Percentiles rank a stretch among this genome's conserved stretches.
phyloP scores from a whole-genome alignment of 805 yeast species.

The Torulaspora quercuum region DNA sequence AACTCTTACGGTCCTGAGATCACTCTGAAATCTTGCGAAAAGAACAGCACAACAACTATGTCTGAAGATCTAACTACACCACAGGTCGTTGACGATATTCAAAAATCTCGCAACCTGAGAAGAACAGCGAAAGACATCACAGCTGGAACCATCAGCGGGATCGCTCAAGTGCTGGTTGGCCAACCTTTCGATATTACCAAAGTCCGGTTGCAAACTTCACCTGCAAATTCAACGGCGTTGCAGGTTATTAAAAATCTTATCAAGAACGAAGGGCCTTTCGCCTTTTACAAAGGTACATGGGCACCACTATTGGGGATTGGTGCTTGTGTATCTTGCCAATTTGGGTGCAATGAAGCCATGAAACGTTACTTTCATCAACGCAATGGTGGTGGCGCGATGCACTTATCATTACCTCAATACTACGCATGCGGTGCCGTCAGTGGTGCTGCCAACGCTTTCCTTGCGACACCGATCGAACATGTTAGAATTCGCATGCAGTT shows the following conservation, averaged over 20 bases:
- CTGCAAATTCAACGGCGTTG: constrained; percentile 63
- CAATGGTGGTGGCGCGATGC: constrained; percentile 36
- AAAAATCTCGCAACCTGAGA: constrained; percentile 21
- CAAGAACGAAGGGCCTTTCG: constrained; percentile 75
- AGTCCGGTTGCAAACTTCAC: constrained; percentile 85
- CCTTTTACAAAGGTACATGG: constrained; percentile 89
- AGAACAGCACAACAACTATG: constrained; percentile 15
- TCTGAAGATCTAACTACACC: constrained; percentile 22
- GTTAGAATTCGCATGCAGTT: constrained; percentile 90
- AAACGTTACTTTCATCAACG: constrained; percentile 63
- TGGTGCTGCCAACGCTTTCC: constrained; percentile 83
- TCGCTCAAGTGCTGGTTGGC: constrained; percentile 92
- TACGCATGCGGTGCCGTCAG: constrained; percentile 90
- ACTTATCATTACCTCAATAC: constrained; percentile 53
- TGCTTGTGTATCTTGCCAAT: constrained; percentile 94
- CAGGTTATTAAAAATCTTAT: constrained; percentile 75
- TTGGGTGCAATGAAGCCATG: constrained; percentile 92
- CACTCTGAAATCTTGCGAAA: too few relatives aligned
- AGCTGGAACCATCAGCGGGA: constrained; percentile 94
- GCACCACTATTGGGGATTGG: constrained; percentile 97
- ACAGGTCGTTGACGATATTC: constrained; percentile 18
- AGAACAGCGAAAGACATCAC: constrained; percentile 67
- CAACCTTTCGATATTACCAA: constrained; percentile 96
- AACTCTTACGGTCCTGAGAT: too few relatives aligned
- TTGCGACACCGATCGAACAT: constrained; percentile 94